phyloP scores from a whole-genome alignment of 164 flowering plant genomes.

The Hamamelis virginiana region DNA sequence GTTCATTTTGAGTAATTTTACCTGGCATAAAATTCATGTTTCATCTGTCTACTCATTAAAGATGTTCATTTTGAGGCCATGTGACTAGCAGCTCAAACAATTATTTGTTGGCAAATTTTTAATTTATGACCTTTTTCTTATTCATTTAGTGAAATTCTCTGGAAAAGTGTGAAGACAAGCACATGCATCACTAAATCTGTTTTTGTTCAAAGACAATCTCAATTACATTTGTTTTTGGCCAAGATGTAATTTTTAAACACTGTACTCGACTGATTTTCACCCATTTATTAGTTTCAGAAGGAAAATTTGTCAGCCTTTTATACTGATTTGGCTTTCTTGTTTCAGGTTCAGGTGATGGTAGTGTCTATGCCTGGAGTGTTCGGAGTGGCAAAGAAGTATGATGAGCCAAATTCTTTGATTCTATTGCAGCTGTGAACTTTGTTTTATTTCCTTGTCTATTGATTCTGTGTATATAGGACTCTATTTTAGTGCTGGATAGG shows the following conservation, averaged over 20 bases:
- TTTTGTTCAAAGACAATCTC: background rate
- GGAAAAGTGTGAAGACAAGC: background rate
- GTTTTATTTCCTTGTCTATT: background rate
- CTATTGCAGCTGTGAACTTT: background rate
- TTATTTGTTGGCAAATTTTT: background rate
- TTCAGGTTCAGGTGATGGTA: slow-evolving; percentile 96
- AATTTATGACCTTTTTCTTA: background rate
- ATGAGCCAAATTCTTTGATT: background rate
- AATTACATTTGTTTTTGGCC: background rate
- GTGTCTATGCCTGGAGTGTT: slow-evolving; percentile 89
- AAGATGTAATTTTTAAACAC: background rate
- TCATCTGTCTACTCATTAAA: background rate
- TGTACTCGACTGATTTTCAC: background rate
- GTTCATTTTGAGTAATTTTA: no score
- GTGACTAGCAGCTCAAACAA: background rate
- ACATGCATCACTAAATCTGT: background rate
- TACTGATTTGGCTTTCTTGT: slow-evolving; percentile 8
- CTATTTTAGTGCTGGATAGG: background rate
- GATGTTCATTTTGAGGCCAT: background rate
- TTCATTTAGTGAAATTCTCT: background rate
- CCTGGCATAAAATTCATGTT: background rate
- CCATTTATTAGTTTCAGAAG: slow-evolving; percentile 10
- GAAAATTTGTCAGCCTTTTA: slow-evolving; percentile 8
- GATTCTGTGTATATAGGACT: background rate
- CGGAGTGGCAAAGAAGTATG: slow-evolving; percentile 87